Conservation (phyloP, 345 rosid species). For the Cochlearia excelsa region DNA sequence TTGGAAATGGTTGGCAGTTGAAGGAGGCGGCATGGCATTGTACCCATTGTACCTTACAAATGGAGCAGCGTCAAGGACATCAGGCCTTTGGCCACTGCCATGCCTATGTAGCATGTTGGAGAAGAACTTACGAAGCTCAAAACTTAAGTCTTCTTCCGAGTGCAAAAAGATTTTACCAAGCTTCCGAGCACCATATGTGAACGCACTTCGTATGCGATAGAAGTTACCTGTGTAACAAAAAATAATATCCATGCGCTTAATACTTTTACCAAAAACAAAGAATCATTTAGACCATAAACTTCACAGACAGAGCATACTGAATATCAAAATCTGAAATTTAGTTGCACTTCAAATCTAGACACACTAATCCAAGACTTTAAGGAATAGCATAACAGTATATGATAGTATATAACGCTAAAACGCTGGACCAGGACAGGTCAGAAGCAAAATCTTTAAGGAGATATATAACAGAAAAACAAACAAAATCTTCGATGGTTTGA, state of each 20-base stretch:
- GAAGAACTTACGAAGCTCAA: conserved; percentile 67
- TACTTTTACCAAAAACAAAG: not conserved
- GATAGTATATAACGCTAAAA: not conserved
- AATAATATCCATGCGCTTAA: conserved; percentile 1
- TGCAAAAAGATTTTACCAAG: conserved; percentile 62
- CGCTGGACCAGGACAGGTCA: conserved; percentile 11
- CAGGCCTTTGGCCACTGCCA: conserved; percentile 80
- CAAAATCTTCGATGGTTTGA: not conserved
- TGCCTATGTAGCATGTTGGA: conserved; percentile 69
- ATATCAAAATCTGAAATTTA: conserved; percentile 12
- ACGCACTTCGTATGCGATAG: conserved; percentile 82
- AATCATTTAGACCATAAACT: not conserved
- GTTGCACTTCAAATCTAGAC: conserved; percentile 3
- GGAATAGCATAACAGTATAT: not conserved
- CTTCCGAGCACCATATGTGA: conserved; percentile 82
- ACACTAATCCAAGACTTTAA: conserved; percentile 5
- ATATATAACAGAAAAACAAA: not conserved
- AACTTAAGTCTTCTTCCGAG: conserved; percentile 48
- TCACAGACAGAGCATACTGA: conserved; percentile 3
- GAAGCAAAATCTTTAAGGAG: conserved; percentile 9
- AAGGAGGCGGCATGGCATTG: conserved; percentile 32
- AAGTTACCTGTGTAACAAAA: conserved; percentile 57
- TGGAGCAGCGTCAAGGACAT: conserved; percentile 58
- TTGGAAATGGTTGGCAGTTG: conserved; percentile 41
- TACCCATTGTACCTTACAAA: conserved; percentile 40